Evolutionary conservation across 441 rosid genomes (phyloP), one percentile per base, ranked within the genome.

Genomic region (Cnidoscolus chayamansa): DNA sequence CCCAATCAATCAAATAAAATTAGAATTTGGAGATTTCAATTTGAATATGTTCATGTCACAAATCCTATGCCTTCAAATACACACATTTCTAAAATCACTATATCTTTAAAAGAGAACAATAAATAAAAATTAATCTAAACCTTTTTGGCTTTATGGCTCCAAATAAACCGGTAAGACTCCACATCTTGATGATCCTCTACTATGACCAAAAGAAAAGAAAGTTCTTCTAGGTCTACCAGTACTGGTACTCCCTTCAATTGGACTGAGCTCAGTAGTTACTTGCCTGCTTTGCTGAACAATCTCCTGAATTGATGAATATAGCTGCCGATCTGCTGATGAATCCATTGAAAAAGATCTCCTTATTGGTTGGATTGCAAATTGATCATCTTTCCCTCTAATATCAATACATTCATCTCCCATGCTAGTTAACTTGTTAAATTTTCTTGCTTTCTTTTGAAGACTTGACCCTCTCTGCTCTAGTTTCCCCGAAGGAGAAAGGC

Each of bases 291-390:
- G 86, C 67, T 79, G 83, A 72, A 89, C 76, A 20, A 79, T 84
- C 63, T 92, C 92, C 82, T 88, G 96, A 72, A 88, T 84, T 13
- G 93, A 86, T 50, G 85, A 40, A 71, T 81, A 84, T 1, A 90
- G 78, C 32, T 86, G 90, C 50, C 92, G 73, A 77, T 90, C 92
- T 0, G 85, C 84, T 0, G 94, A 89, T 0, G 97, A 92, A 73
- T 92, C 97, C 98, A 94, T 86, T 0, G 98, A 94, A 48, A 94
- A 80, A 2, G 99, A 94, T 75, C 99, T 86, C 64, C 97, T 81
- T 7, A 94, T 82, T 10, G 96, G 97, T 65, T 89, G 90, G 47
- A 87, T 78, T 76, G 82, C 85, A 47, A 93, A 91, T 25, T 82
- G 89, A 7, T 87, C 89, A 61, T 81, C 86, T 61, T 83, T 86